Conservation (phyloP, 495 filamentous ascomycete genomes). For the Diplogelasinospora grovesii region DNA sequence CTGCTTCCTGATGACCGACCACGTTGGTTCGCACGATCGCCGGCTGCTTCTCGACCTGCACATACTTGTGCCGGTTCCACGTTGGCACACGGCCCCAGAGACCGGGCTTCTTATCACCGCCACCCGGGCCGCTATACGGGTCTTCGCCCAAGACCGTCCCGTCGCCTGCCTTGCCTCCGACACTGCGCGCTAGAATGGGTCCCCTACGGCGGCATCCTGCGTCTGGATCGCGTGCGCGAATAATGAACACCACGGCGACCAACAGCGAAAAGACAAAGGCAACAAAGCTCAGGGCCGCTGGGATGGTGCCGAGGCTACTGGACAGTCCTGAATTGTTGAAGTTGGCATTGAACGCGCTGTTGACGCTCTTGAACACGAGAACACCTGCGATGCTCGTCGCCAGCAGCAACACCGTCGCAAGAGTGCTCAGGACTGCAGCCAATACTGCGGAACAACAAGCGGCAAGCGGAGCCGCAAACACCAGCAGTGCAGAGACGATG, state of each 20-base stretch:
- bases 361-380: slow-evolving; percentile 21
- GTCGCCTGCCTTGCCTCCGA: slow-evolving; percentile 9
- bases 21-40: slow-evolving; percentile 5
- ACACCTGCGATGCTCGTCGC: slow-evolving; percentile 20
- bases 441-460: slow-evolving; percentile 11
- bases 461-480: slow-evolving; percentile 16
- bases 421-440: slow-evolving; percentile 12
- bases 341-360: slow-evolving; percentile 20
- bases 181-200: slow-evolving; percentile 7
- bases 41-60: slow-evolving; percentile 27
- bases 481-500: slow-evolving; percentile 20
- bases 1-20: background rate
- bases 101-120: slow-evolving; percentile 1
- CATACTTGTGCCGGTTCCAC: slow-evolving; percentile 28
- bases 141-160: slow-evolving; percentile 6
- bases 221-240: slow-evolving; percentile 2
- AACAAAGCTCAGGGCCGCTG: slow-evolving; percentile 22
- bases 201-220: background rate
- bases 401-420: slow-evolving; percentile 25
- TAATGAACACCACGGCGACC: slow-evolving; percentile 11
- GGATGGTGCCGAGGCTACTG: slow-evolving; percentile 13
- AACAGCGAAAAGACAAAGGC: slow-evolving; percentile 18
- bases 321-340: slow-evolving; percentile 20
- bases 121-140: slow-evolving; percentile 2
- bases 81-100: slow-evolving; percentile 14